Evolutionary conservation across 2,329 filamentous ascomycete genomes (phyloP), one percentile per base, ranked within the genome.

Genomic region (Cladorrhinum sp.): DNA sequence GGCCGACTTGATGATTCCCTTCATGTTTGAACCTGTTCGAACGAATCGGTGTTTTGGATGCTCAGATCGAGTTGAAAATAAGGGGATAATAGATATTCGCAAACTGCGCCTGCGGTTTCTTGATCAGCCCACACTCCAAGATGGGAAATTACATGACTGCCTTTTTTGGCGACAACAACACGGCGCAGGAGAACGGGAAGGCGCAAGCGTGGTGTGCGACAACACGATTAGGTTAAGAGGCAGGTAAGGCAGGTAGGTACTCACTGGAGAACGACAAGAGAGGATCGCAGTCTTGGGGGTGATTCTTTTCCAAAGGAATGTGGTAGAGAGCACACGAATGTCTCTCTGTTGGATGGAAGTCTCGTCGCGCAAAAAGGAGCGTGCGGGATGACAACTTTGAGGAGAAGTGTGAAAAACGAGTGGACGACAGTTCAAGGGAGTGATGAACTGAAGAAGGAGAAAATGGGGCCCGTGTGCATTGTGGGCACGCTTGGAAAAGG

Each of bases 261-360:
- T 46, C 42, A 46, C 42, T 20, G n/a, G 33, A 36, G 33, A 36
- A 3, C 4, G 12, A 36, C 26, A 5, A 36, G 14, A 36, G 12
- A 36, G 12, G 33, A 36, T 36, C 33, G 49, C 61, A 24, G 57
- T 51, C 53, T 42, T 28, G 26, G 26, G 26, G 21, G 52, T n/a
- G n/a, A n/a, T n/a, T n/a, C 61, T 58, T 64, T 73, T 73, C 75
- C 75, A 80, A 83, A 84, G 68, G 82, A 84, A 79, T 75, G 82
- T 84, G 77, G 70, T 78, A 79, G 81, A 83, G 80, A 82, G 80
- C 33, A 66, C 69, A 46, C 57, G 55, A 64, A 63, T 75, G 33
- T 9, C 79, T 78, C 80, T 82, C 80, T 77, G 79, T 83, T 82
- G 79, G 79, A 76, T 74, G 72, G 74, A 76, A 67, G 55, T 49